Conservation (phyloP, 495 filamentous ascomycete species). For the Penicillium mononematosum region DNA sequence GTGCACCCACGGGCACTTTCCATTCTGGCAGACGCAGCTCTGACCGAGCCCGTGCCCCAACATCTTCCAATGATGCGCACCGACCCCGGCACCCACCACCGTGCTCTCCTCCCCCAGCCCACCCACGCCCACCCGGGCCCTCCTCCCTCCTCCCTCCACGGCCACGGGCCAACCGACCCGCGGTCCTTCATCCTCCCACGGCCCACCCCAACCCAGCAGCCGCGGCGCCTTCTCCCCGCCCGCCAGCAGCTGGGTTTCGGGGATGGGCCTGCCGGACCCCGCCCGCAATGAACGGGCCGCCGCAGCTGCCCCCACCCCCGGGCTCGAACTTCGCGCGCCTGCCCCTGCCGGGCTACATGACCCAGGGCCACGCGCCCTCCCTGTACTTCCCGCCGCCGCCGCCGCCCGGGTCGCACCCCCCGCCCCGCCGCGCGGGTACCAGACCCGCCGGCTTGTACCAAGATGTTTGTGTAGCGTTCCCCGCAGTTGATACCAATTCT, state of each 20-base stretch:
- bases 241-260: slow-evolving; percentile 32
- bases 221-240: slow-evolving; percentile 42
- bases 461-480: slow-evolving; percentile 6
- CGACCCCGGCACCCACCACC: slow-evolving; percentile 27
- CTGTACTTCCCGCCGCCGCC: slow-evolving; percentile 24
- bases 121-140: slow-evolving; percentile 24
- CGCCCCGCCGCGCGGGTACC: slow-evolving; percentile 22
- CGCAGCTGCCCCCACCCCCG: slow-evolving; percentile 43
- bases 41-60: slow-evolving; percentile 25
- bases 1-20: slow-evolving; percentile 27
- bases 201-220: slow-evolving; percentile 38
- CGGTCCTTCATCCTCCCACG: slow-evolving; percentile 43
- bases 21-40: slow-evolving; percentile 38
- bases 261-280: slow-evolving; percentile 30
- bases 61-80: slow-evolving; percentile 30
- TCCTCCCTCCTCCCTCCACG: background rate
- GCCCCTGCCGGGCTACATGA: slow-evolving; percentile 33
- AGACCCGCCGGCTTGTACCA: slow-evolving; percentile 10
- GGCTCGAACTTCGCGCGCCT: slow-evolving; percentile 42
- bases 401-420: slow-evolving; percentile 18
- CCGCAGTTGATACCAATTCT: slow-evolving; percentile 9
- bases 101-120: slow-evolving; percentile 32
- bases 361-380: slow-evolving; percentile 17
- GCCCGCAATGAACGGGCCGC: slow-evolving; percentile 38
- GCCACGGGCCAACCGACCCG: slow-evolving; percentile 32